Percentiles rank a stretch among this genome's conserved stretches.
These are phyloP conservation scores for Pyropia haitanensis DNA, from an alignment of 23 red algal species.

Conservation along the genomic window DNA sequence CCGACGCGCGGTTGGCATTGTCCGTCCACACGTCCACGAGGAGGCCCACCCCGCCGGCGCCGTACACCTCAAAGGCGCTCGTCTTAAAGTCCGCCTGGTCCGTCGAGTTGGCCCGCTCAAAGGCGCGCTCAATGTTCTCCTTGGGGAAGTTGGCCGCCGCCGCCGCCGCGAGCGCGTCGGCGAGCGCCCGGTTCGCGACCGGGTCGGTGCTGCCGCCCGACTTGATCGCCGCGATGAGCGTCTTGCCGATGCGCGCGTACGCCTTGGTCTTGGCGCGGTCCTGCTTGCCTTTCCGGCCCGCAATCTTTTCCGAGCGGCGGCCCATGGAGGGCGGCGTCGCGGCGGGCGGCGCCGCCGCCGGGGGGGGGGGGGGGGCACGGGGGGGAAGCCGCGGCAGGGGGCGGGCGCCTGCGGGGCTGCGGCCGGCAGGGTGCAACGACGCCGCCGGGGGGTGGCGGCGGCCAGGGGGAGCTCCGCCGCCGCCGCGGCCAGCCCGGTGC, in stretches of 20 bases:
- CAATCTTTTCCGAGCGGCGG: constrained; percentile 80
- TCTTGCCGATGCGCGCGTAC: constrained; percentile 72
- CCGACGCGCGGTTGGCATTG: constrained; percentile 62
- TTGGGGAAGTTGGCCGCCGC: constrained; percentile 49
- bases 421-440: no score
- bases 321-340: constrained; percentile 38
- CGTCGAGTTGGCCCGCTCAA: constrained; percentile 38
- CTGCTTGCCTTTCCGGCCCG: constrained; percentile 46
- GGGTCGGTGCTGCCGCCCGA: constrained; percentile 38
- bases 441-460: no score
- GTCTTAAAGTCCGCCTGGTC: constrained; percentile 82
- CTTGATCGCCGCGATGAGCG: constrained; percentile 64
- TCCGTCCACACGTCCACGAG: constrained; percentile 74
- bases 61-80: constrained; percentile 74
- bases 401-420: no score
- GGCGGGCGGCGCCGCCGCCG: no score
- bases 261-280: constrained; percentile 42
- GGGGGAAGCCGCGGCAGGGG: no score
- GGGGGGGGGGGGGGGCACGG: no score
- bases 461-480: no score
- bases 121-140: constrained; percentile 72
- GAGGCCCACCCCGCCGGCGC: constrained; percentile 64
- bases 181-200: constrained; percentile 48
- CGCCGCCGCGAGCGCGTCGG: constrained; percentile 57
- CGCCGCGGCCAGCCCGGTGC: no score